phyloP scores from a whole-genome alignment of 345 rosid species.

The Moricandia arvensis region DNA sequence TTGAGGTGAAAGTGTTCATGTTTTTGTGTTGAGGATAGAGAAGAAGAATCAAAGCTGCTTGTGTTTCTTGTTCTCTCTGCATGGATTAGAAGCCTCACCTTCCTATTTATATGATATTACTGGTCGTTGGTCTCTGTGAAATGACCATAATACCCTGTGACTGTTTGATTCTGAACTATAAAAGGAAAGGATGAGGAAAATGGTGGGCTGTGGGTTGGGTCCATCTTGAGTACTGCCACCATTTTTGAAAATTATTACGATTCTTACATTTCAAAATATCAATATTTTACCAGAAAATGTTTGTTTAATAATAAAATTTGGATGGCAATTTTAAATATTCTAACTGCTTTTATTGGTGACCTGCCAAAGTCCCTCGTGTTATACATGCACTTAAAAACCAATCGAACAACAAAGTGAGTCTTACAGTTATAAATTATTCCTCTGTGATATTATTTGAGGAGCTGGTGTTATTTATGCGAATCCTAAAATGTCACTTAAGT shows the following conservation, averaged over 20 bases:
- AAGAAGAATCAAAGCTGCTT: conserved; percentile 2
- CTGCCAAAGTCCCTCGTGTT: conserved; percentile 40
- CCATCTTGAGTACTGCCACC: conserved; percentile 32
- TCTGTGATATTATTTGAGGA: not conserved
- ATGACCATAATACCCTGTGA: conserved; percentile 13
- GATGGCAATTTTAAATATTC: not conserved
- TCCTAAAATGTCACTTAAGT: too few relatives aligned
- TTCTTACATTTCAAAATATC: not conserved
- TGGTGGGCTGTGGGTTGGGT: conserved; percentile 14
- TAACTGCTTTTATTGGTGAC: conserved; percentile 32
- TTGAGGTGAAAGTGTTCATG: conserved; percentile 35
- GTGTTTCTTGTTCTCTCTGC: conserved; percentile 28
- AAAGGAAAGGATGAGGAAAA: conserved; percentile 26
- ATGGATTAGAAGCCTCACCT: conserved; percentile 27
- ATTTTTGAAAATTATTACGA: conserved; percentile 25
- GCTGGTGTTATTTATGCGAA: not conserved
- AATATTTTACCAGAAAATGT: not conserved
- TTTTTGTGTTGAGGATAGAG: conserved; percentile 6
- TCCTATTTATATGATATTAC: conserved; percentile 22
- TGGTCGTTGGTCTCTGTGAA: not conserved
- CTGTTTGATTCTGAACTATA: not conserved
- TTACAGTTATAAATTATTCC: not conserved
- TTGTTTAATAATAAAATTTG: not conserved
- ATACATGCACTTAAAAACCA: conserved; percentile 24
- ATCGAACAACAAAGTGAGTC: not conserved